Percentiles rank a stretch among this genome's conserved stretches.
These are phyloP conservation scores for Pyrenochaeta sp. DNA, from an alignment of 2,329 filamentous ascomycete genomes.

Conservation along the genomic window DNA sequence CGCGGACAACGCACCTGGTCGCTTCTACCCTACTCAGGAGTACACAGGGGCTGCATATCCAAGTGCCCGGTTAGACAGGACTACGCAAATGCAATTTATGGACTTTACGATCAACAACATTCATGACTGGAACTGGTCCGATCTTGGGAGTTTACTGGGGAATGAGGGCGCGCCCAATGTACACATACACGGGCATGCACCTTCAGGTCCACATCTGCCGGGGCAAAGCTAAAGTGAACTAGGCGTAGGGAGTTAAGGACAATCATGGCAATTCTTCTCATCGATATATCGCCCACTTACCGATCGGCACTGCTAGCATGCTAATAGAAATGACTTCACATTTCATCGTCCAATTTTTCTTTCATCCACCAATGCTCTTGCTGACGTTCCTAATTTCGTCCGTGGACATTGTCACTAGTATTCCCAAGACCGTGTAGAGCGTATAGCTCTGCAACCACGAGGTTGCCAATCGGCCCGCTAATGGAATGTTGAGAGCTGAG, in stretches of 20 bases:
- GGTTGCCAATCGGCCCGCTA: not conserved
- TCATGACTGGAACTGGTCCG: constrained; percentile 47
- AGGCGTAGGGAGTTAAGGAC: not conserved
- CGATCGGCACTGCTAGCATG: not conserved
- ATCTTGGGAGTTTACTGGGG: constrained; percentile 40
- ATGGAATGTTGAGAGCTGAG: not conserved
- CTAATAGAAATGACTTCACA: not conserved
- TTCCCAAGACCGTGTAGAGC: not conserved
- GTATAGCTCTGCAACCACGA: not conserved
- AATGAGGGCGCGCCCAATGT: constrained; percentile 24
- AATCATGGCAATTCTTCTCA: not conserved
- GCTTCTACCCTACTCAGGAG: constrained; percentile 33
- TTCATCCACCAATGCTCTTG: no score
- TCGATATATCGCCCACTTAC: not conserved
- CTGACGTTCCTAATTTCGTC: not conserved
- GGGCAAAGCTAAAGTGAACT: not conserved
- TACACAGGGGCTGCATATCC: constrained; percentile 24
- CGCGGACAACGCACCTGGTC: constrained; percentile 31
- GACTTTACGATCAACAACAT: constrained; percentile 48
- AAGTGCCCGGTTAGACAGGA: constrained; percentile 34
- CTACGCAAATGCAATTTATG: constrained; percentile 46
- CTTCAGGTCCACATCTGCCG: constrained; percentile 10
- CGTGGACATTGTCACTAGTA: not conserved
- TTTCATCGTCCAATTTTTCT: not conserved
- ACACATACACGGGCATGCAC: constrained; percentile 11